phyloP scores from a whole-genome alignment of 176 grass and related monocot genomes.

The Lolium rigidum region DNA sequence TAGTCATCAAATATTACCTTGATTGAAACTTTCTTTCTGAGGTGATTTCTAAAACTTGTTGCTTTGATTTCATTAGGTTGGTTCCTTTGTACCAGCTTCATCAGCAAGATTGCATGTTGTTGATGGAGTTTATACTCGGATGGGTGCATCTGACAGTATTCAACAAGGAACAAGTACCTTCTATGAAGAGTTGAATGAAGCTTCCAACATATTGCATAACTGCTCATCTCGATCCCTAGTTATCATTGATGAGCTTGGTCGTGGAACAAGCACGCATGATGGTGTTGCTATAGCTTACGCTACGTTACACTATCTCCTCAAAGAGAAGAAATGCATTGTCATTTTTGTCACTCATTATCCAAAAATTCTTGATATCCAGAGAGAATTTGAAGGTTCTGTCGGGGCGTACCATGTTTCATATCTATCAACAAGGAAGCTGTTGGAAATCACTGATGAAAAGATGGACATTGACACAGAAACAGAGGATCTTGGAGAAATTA shows the following conservation, averaged over 20 bases:
- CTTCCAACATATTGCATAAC: slow-evolving; percentile 78
- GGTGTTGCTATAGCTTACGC: slow-evolving; percentile 95
- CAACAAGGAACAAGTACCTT: slow-evolving; percentile 93
- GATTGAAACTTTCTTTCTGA: background rate
- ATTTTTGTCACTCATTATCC: slow-evolving; percentile 98
- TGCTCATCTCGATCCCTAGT: slow-evolving; percentile 83
- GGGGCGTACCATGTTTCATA: slow-evolving; percentile 88
- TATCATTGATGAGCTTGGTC: slow-evolving; percentile 97
- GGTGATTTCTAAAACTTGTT: slow-evolving; percentile 41
- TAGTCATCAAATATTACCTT: background rate
- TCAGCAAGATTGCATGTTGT: slow-evolving; percentile 81
- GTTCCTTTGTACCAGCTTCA: slow-evolving; percentile 91
- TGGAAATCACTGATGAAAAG: slow-evolving; percentile 47
- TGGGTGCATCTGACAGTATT: slow-evolving; percentile 95
- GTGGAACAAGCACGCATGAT: slow-evolving; percentile 90
- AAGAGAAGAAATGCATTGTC: slow-evolving; percentile 67
- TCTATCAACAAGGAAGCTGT: slow-evolving; percentile 56
- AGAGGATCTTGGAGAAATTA: slow-evolving; percentile 65
- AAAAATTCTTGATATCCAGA: slow-evolving; percentile 87
- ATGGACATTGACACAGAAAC: slow-evolving; percentile 32
- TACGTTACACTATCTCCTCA: slow-evolving; percentile 74
- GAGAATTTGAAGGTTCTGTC: slow-evolving; percentile 79
- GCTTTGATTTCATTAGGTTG: slow-evolving; percentile 67
- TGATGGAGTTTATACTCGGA: slow-evolving; percentile 89
- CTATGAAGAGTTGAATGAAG: slow-evolving; percentile 86